A percentile compares a stretch with the other conserved stretches of the same genome.
Evolutionary conservation across 495 filamentous ascomycete genomes (phyloP).

Genomic region (Amorphotheca resinae): DNA sequence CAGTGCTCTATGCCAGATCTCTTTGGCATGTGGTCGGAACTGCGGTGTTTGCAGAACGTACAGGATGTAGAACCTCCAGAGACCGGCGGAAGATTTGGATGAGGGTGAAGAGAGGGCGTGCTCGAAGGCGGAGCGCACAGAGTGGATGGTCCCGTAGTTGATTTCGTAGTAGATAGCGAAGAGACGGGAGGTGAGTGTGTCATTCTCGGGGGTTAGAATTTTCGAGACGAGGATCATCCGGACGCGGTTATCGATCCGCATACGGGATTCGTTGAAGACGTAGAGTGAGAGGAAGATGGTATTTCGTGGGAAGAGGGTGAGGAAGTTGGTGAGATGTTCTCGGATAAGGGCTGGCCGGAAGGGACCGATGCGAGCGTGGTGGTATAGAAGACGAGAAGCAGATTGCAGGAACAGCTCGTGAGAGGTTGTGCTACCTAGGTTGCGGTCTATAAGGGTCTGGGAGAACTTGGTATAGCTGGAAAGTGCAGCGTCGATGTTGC

Average conservation of each 20-base stretch:
- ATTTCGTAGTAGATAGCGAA: conserved; percentile 60
- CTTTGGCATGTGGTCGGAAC: conserved; percentile 29
- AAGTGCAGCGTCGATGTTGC: conserved; percentile 38
- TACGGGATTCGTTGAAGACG: conserved; percentile 54
- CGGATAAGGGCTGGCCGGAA: conserved; percentile 56
- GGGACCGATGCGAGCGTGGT: conserved; percentile 46
- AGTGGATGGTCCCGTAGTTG: conserved; percentile 43
- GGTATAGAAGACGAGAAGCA: conserved; percentile 52
- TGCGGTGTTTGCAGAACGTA: conserved; percentile 25
- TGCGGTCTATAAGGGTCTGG: conserved; percentile 23
- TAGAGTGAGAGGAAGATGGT: conserved; percentile 63
- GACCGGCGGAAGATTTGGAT: conserved; percentile 25
- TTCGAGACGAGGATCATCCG: conserved; percentile 42
- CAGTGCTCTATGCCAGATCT: conserved; percentile 58
- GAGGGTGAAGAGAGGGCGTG: conserved; percentile 40
- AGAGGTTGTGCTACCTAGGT: not conserved
- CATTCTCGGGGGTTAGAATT: conserved; percentile 28
- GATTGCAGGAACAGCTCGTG: conserved; percentile 55
- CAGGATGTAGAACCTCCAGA: conserved; percentile 59
- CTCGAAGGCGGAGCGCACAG: conserved; percentile 58
- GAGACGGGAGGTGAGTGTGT: conserved; percentile 42
- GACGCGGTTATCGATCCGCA: conserved; percentile 61
- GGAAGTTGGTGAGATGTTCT: conserved; percentile 40
- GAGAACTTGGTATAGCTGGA: conserved; percentile 26
- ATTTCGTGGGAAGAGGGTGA: conserved; percentile 59